Conservation (phyloP, 1,284 basidiomycete species). For the Tilletia indica region DNA sequence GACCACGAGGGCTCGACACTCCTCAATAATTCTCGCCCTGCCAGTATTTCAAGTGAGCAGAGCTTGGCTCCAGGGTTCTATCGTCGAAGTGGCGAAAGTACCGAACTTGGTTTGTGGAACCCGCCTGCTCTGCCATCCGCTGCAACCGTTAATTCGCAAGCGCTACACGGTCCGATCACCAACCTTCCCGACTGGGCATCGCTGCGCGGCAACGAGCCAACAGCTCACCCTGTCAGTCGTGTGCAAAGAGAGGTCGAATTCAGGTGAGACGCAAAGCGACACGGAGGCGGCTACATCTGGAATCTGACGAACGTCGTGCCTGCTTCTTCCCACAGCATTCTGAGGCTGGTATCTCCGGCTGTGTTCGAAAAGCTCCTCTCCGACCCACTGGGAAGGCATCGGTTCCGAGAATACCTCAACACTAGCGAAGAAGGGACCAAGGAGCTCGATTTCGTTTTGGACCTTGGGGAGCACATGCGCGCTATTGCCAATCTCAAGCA, state of each 20-base stretch:
- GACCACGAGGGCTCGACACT: no score
- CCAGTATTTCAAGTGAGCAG: no score
- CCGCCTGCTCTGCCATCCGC: no score
- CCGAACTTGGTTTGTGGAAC: no score
- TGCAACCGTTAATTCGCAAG: no score
- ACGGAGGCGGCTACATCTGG: no score
- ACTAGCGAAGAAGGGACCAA: not conserved
- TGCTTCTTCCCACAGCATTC: constrained; percentile 21
- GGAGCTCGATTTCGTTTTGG: constrained; percentile 17
- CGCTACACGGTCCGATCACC: not conserved
- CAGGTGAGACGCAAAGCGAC: not conserved
- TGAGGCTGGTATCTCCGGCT: constrained; percentile 26
- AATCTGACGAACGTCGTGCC: no score
- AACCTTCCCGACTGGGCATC: constrained; percentile 23
- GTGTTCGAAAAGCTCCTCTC: constrained; percentile 31
- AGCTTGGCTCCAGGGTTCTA: no score
- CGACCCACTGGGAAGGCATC: constrained; percentile 35
- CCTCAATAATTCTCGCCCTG: no score
- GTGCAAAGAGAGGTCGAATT: constrained; percentile 26
- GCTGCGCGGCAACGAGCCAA: constrained; percentile 5
- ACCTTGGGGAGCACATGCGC: constrained; percentile 24
- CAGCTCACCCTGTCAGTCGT: constrained; percentile 19
- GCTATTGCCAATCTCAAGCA: constrained; percentile 13
- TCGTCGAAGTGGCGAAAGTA: no score
- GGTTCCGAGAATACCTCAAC: constrained; percentile 31